phyloP scores from a whole-genome alignment of 78 protist species.

The Dictyostelium brefeldianum region DNA sequence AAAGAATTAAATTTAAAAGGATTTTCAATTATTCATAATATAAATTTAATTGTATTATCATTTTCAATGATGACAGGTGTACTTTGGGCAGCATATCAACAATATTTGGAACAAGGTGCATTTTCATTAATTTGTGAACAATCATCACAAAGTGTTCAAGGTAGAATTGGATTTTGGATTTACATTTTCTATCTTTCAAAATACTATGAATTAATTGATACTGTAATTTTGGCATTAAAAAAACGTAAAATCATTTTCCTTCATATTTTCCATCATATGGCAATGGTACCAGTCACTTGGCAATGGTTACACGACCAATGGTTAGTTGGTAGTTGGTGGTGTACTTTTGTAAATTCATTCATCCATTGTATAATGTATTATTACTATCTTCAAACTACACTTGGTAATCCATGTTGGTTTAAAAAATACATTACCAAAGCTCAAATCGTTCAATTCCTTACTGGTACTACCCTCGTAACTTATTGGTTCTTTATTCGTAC shows the following conservation, averaged over 20 bases:
- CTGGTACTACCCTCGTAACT: conserved; percentile 61
- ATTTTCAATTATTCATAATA: conserved; percentile 63
- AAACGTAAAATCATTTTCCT: conserved; percentile 75
- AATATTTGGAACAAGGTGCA: conserved; percentile 52
- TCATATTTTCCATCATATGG: conserved; percentile 91
- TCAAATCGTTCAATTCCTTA: conserved; percentile 83
- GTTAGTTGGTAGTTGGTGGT: conserved; percentile 66
- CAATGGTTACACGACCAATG: conserved; percentile 57
- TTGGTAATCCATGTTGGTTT: conserved; percentile 82
- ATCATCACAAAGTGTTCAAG: conserved; percentile 49
- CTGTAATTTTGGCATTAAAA: conserved; percentile 87
- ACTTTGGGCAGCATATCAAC: conserved; percentile 52
- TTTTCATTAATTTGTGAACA: conserved; percentile 55
- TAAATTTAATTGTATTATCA: conserved; percentile 63
- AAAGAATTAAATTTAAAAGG: conserved; percentile 48
- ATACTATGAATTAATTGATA: conserved; percentile 91
- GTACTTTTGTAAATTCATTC: conserved; percentile 76
- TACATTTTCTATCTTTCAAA: conserved; percentile 88
- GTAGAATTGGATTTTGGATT: conserved; percentile 79
- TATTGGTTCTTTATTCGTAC: conserved; percentile 60
- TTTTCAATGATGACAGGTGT: conserved; percentile 70
- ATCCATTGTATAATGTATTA: conserved; percentile 88
- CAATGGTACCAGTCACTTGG: conserved; percentile 72
- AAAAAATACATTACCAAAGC: conserved; percentile 78
- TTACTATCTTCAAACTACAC: conserved; percentile 73